Conservation (phyloP, 2,329 filamentous ascomycete genomes). For the Aspergillus nomiae region DNA sequence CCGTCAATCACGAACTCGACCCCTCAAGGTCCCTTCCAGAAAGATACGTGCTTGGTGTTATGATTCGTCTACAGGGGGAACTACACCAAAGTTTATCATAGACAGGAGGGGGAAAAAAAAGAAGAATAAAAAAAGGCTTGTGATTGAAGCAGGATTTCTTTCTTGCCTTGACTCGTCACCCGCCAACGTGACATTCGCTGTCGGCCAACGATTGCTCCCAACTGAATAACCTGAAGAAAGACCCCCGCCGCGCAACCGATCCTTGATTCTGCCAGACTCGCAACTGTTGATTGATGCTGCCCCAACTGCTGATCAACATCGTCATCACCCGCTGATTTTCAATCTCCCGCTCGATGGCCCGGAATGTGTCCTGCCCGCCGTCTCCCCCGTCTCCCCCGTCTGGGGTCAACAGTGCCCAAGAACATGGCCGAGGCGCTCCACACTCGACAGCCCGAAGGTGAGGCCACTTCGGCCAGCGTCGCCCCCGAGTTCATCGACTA, state of each 20-base stretch:
- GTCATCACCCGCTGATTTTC: constrained; percentile 32
- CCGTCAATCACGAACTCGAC: not conserved
- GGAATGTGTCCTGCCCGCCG: constrained; percentile 14
- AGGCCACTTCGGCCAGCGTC: constrained; percentile 9
- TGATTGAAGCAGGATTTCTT: not conserved
- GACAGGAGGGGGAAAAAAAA: not conserved
- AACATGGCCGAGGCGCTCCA: constrained; percentile 31
- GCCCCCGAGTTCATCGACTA: constrained; percentile 21
- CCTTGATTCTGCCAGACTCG: constrained; percentile 28
- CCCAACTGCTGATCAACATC: constrained; percentile 41
- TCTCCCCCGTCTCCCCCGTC: constrained; percentile 11
- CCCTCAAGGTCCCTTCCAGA: not conserved
- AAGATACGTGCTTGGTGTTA: not conserved
- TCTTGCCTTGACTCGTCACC: not conserved
- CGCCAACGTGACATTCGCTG: not conserved
- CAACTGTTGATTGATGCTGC: constrained; percentile 35
- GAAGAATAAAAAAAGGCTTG: not conserved
- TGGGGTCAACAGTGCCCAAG: constrained; percentile 38
- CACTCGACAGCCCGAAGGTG: constrained; percentile 22
- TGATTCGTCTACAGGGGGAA: not conserved
- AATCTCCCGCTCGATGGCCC: constrained; percentile 26
- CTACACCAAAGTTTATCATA: not conserved
- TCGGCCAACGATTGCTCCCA: not conserved
- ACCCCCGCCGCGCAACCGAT: not conserved
- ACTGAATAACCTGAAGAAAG: not conserved